Base-by-base conservation (phyloP, 495 filamentous ascomycete species). In the Xylaria cubensis region DNA sequence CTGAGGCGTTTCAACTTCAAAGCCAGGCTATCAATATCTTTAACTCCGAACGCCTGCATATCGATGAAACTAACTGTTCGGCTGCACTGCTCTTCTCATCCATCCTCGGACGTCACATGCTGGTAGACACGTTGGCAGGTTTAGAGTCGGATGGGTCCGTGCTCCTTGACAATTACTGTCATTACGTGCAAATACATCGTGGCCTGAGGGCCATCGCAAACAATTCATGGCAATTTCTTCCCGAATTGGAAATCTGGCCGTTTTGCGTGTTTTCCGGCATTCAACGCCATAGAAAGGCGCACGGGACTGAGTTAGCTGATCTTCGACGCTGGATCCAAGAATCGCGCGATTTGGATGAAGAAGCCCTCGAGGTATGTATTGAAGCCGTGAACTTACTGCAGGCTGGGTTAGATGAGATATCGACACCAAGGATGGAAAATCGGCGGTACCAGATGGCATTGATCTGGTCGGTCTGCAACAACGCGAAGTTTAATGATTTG, bases 11-110 rank as follows among this genome's bases (percentile, higher is more conserved):
- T 13, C 68, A 69, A 4, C 72, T 82, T 19, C 81, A 83, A 53
- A 82, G 78, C 1, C 77, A 74, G 8, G 81, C 80, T 4, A 75
- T 83, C 46, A 80, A 76, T 15, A 73, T 83, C 29, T 83, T 80
- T 73, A 83, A 83, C 74, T 70, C 74, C 19, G 71, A 76, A 15
- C 73, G 62, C 41, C 73, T 76, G 4, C 65, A 74, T 32, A 72
- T 83, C 24, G 72, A 82, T 75, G 64, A 74, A 39, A 70, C 67
- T 39, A 82, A 82, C 73, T 82, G 81, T 71, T 76, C 78, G 1
- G 74, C 79, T 24, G 73, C 80, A 26, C 69, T 82, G 6, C 67
- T 81, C 17, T 83, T 81, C 66, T 79, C 80, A 8, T 75, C 78
- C 10, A 64, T 79, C 1, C 74, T 83, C 0, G 78, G 80, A 12